Evolutionary conservation across 192 early-diverging fungal species (phyloP).

Genomic region (Paraglomus occultum): DNA sequence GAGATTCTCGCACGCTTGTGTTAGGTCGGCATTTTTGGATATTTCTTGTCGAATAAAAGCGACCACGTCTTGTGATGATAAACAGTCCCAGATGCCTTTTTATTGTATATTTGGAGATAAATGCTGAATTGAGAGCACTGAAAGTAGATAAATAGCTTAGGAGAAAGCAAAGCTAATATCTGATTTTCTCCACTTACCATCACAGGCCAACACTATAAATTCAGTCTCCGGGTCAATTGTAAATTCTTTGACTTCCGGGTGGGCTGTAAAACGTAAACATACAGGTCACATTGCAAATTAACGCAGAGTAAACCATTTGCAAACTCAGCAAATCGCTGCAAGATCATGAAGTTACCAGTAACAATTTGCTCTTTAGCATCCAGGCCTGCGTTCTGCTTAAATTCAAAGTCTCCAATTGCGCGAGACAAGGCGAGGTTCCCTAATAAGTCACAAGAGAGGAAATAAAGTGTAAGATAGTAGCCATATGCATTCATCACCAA

Average conservation of each 20-base stretch:
- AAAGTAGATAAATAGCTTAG: background rate
- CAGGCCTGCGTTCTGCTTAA: slow-evolving; percentile 84
- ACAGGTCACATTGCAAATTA: background rate
- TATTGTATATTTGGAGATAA: background rate
- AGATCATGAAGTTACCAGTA: slow-evolving; percentile 50
- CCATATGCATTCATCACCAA: slow-evolving; percentile 12
- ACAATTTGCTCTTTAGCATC: slow-evolving; percentile 90
- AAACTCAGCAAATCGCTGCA: background rate
- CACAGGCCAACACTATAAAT: slow-evolving; percentile 95
- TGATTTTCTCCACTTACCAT: slow-evolving; percentile 62
- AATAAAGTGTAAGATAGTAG: slow-evolving; percentile 19
- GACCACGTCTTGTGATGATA: slow-evolving; percentile 86
- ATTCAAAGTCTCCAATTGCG: slow-evolving; percentile 98
- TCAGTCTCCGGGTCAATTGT: slow-evolving; percentile 70
- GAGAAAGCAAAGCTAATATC: background rate
- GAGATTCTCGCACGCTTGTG: slow-evolving; percentile 77
- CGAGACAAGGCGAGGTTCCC: slow-evolving; percentile 95
- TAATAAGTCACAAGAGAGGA: slow-evolving; percentile 31
- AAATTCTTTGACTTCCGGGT: slow-evolving; percentile 78
- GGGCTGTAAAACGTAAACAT: slow-evolving; percentile 42
- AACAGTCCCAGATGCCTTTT: slow-evolving; percentile 97
- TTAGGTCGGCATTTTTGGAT: slow-evolving; percentile 19
- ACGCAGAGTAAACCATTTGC: background rate
- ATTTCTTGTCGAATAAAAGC: slow-evolving; percentile 72
- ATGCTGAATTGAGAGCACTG: background rate